These are phyloP conservation scores for Neurospora sp. DNA, from an alignment of 495 filamentous ascomycete genomes.

Conservation along the genomic window DNA sequence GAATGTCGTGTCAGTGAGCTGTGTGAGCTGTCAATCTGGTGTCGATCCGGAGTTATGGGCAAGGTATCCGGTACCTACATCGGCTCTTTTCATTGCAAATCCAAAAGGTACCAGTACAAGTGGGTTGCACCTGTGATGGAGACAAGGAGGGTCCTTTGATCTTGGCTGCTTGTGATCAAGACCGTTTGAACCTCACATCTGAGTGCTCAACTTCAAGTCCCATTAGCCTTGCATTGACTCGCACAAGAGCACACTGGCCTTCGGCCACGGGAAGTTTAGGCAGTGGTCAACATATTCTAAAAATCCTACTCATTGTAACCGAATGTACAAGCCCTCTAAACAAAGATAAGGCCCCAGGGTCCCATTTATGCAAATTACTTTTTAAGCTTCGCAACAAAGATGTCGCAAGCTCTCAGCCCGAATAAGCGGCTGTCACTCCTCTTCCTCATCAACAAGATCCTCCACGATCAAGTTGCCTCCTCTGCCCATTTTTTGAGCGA, in stretches of 20 bases:
- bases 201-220: not conserved
- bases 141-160: not conserved
- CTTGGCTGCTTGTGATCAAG: not conserved
- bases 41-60: not conserved
- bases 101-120: not conserved
- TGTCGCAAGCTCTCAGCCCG: not conserved
- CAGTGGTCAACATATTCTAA: not conserved
- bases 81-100: not conserved
- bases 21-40: not conserved
- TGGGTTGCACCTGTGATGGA: not conserved
- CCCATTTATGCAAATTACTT: not conserved
- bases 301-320: not conserved
- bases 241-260: not conserved
- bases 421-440: constrained; percentile 10
- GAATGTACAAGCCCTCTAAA: not conserved
- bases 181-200: not conserved
- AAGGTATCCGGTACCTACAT: not conserved
- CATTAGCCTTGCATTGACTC: not conserved
- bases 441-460: constrained; percentile 21
- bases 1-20: not conserved
- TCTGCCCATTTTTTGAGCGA: constrained; percentile 63
- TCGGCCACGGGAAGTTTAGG: not conserved
- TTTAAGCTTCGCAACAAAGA: not conserved
- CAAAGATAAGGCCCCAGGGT: not conserved
- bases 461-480: constrained; percentile 89